Base-by-base conservation (phyloP, 805 yeast genomes). In the Brettanomyces custersianus region DNA sequence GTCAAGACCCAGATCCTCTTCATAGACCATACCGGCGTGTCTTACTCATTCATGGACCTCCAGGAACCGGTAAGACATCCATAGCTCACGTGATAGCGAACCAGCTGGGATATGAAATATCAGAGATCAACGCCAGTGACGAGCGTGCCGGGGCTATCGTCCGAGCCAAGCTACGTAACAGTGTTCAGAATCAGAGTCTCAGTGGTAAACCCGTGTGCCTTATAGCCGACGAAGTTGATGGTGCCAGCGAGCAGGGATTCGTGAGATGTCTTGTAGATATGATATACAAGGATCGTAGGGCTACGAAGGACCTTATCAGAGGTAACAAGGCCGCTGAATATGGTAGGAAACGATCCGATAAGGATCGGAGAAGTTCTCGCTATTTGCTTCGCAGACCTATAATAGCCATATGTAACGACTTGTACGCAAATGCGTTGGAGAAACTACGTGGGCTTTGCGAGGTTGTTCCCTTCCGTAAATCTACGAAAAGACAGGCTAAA, bases 31-130 rank as follows among this genome's bases (percentile, higher is more conserved):
- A 55, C 12, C 68, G 69, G 35, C 80, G 74, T 43, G 66, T 92
- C 0, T 52, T 92, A 16, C 60, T 92, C 28, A 70, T 92, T 9
- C 86, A 80, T 52, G 98, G 98, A 0, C 92, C 95, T 0, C 87
- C 95, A 0, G 98, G 98, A 2, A 68, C 81, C 13, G 98, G 98
- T 8, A 90, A 90, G 52, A 88, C 97, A 0, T 74, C 92, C 0
- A 78, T 87, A 2, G 85, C 90, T 0, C 96, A 88, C 50, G 73
- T 86, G 2, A 69, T 87, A 25, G 92, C 95, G 3, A 68, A 66
- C 31, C 95, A 84, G 44, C 71, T 83, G 27, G 94, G 94, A 0
- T 90, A 82, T 53, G 74, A 77, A 31, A 71, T 82, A 0, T 69
- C 81, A 45, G 98, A 90, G 48, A 70, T 90, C 41, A 90, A 90